Evolutionary conservation across 1,284 basidiomycete species (phyloP).

Genomic region (Marasmius sp.): DNA sequence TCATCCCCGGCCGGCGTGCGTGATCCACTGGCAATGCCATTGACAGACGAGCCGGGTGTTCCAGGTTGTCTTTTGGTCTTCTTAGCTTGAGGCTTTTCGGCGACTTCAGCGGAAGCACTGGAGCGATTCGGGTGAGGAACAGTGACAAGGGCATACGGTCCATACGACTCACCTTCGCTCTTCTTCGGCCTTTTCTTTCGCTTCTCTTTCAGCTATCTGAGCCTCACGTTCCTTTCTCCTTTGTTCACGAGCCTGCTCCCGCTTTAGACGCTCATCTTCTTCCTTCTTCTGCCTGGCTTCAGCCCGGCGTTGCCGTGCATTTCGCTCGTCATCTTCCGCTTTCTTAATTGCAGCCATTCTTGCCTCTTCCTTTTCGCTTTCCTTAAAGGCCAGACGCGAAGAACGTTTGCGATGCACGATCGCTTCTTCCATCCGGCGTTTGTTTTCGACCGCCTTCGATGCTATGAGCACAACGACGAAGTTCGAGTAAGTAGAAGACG

Average conservation of each 20-base stretch:
- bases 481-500: slow-evolving; percentile 19
- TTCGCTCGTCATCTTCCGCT: slow-evolving; percentile 64
- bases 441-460: slow-evolving; percentile 60
- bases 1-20: slow-evolving; percentile 54
- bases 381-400: slow-evolving; percentile 76
- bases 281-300: slow-evolving; percentile 68
- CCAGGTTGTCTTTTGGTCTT: not conserved
- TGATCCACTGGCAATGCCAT: slow-evolving; percentile 34
- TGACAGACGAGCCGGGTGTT: slow-evolving; percentile 1
- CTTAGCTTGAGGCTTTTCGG: not conserved
- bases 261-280: slow-evolving; percentile 57
- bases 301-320: slow-evolving; percentile 56
- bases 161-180: not conserved
- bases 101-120: not conserved
- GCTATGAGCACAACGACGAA: slow-evolving; percentile 1
- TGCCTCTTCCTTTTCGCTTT: slow-evolving; percentile 71
- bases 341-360: slow-evolving; percentile 50
- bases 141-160: not conserved
- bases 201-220: slow-evolving; percentile 23
- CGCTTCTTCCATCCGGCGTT: slow-evolving; percentile 64
- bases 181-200: slow-evolving; percentile 8
- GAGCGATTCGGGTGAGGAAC: not conserved
- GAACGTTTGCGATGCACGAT: slow-evolving; percentile 81
- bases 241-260: slow-evolving; percentile 56
- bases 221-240: slow-evolving; percentile 51